A percentile compares a stretch with the other conserved stretches of the same genome.
These are phyloP conservation scores for Phytophthora boehmeriae DNA, from an alignment of 352 stramenopile genomes.

Conservation along the genomic window DNA sequence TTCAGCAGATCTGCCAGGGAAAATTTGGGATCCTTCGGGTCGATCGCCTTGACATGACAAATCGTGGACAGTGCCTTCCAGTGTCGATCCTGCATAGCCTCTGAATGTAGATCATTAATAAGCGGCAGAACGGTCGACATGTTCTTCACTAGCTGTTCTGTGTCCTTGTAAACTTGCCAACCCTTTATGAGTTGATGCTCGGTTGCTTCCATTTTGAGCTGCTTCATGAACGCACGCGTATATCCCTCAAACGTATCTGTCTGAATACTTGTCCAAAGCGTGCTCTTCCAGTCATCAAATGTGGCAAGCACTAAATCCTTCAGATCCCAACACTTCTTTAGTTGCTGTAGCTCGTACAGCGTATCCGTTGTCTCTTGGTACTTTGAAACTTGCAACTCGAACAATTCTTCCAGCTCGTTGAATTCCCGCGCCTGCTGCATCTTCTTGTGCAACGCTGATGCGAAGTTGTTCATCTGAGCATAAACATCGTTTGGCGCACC, in stretches of 20 bases:
- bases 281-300: slow-evolving; percentile 88
- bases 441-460: slow-evolving; percentile 67
- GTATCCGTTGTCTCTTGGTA: slow-evolving; percentile 91
- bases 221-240: slow-evolving; percentile 84
- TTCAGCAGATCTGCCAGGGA: slow-evolving; percentile 85
- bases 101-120: slow-evolving; percentile 95
- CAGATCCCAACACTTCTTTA: slow-evolving; percentile 89
- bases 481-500: slow-evolving; percentile 86
- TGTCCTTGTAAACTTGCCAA: slow-evolving; percentile 90
- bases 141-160: slow-evolving; percentile 88
- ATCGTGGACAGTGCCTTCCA: slow-evolving; percentile 90
- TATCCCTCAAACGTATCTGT: slow-evolving; percentile 82
- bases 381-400: slow-evolving; percentile 87
- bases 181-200: slow-evolving; percentile 88
- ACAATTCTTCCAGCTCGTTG: slow-evolving; percentile 87
- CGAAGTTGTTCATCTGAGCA: slow-evolving; percentile 82
- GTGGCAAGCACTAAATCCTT: slow-evolving; percentile 83
- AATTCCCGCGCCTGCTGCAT: slow-evolving; percentile 86
- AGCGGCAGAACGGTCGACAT: slow-evolving; percentile 87
- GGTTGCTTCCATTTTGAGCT: slow-evolving; percentile 81
- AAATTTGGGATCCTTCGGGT: slow-evolving; percentile 85
- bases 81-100: slow-evolving; percentile 94
- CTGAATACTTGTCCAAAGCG: slow-evolving; percentile 82
- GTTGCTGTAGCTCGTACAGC: slow-evolving; percentile 83
- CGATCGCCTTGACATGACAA: slow-evolving; percentile 88